These are phyloP conservation scores for Solanum chacoense DNA, from an alignment of 305 asterid species.

Conservation along the genomic window DNA sequence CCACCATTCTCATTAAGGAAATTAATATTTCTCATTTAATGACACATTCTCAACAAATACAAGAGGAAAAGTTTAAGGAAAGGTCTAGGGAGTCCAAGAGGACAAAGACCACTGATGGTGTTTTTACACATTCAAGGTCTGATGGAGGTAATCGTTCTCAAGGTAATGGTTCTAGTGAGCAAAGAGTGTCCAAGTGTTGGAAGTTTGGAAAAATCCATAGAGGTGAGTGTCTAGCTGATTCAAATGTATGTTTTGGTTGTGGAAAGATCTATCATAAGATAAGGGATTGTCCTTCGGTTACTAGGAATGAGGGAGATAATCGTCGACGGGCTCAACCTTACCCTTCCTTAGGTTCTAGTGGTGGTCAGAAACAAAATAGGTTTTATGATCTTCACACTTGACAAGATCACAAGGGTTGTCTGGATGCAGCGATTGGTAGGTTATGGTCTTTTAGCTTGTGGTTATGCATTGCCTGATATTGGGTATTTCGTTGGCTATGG, in stretches of 20 bases:
- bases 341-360: neutral
- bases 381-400: neutral
- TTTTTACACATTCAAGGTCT: neutral
- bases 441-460: neutral
- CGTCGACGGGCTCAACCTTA: neutral
- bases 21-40: neutral
- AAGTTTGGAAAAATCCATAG: neutral
- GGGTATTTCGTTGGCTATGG: neutral
- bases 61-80: neutral
- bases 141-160: neutral
- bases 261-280: neutral
- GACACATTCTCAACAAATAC: neutral
- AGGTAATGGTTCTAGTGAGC: neutral
- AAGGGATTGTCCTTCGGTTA: neutral
- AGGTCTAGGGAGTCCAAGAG: neutral
- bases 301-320: neutral
- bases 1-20: neutral
- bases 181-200: neutral
- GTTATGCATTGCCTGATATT: neutral
- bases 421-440: neutral
- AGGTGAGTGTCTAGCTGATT: neutral
- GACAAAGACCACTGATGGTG: neutral
- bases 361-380: neutral
- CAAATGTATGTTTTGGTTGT: neutral
- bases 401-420: neutral